These are phyloP conservation scores for Tylopilus balloui DNA, from an alignment of 768 basidiomycete species.

Conservation along the genomic window DNA sequence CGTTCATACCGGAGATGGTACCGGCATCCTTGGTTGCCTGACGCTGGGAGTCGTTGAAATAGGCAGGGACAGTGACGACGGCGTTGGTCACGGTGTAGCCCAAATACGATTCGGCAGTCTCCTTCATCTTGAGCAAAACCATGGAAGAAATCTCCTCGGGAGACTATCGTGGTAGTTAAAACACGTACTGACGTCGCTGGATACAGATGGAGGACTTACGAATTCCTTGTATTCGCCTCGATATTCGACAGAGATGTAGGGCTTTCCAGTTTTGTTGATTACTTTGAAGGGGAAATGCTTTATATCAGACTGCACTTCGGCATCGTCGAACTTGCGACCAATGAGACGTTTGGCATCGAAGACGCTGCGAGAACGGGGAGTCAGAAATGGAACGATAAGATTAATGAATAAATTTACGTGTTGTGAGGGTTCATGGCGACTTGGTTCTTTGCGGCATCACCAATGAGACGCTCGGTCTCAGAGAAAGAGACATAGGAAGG, in stretches of 20 bases:
- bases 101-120: conserved; percentile 95
- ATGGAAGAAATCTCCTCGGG: conserved; percentile 98
- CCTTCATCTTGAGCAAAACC: conserved; percentile 98
- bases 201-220: conserved; percentile 41
- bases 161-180: conserved; percentile 46
- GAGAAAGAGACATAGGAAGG: conserved; percentile 96
- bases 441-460: conserved; percentile 98
- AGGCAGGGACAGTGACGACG: conserved; percentile 94
- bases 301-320: conserved; percentile 78
- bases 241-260: conserved; percentile 85
- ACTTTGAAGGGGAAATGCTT: conserved; percentile 96
- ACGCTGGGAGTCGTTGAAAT: conserved; percentile 99
- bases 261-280: conserved; percentile 82
- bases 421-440: conserved; percentile 98
- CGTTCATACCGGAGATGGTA: conserved; percentile 88
- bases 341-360: conserved; percentile 99
- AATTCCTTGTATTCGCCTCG: conserved; percentile 93
- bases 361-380: conserved; percentile 47
- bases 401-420: conserved; percentile 42
- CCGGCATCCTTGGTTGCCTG: conserved; percentile 99
- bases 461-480: conserved; percentile 93
- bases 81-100: conserved; percentile 81
- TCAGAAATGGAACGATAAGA: conserved; percentile 4
- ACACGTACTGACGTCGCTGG: conserved; percentile 1
- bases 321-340: conserved; percentile 84